Conservation (phyloP, 495 filamentous ascomycete genomes). For the Talaromyces stipitatus region DNA sequence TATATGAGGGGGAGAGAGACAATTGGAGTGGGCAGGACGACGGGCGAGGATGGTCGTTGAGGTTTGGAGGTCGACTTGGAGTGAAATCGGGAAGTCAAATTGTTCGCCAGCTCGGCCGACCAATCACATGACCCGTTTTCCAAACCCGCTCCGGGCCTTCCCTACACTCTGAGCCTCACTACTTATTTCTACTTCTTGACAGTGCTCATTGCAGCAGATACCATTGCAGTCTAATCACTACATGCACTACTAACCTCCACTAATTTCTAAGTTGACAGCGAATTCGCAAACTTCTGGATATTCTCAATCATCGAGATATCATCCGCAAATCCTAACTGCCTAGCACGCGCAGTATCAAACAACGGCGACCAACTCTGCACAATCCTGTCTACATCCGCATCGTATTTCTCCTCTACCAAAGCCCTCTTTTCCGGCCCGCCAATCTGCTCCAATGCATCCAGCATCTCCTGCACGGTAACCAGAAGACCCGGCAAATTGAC, state of each 20-base stretch:
- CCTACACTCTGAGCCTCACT: constrained; percentile 9
- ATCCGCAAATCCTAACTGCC: constrained; percentile 50
- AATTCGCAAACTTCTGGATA: constrained; percentile 43
- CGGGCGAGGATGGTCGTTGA: constrained; percentile 23
- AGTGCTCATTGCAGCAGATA: too few relatives aligned
- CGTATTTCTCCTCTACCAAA: constrained; percentile 57
- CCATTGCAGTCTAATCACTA: not conserved
- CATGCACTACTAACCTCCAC: not conserved
- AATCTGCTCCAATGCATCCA: constrained; percentile 62
- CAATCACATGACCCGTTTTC: constrained; percentile 46
- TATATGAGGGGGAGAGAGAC: constrained; percentile 7
- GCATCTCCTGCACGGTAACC: constrained; percentile 64
- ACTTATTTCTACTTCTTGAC: too few relatives aligned
- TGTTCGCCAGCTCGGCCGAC: constrained; percentile 37
- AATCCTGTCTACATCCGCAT: constrained; percentile 60
- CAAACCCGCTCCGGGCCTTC: constrained; percentile 37
- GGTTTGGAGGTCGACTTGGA: constrained; percentile 33
- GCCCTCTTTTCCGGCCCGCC: constrained; percentile 60
- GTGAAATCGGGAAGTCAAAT: constrained; percentile 35
- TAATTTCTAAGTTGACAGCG: constrained; percentile 18
- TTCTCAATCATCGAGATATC: constrained; percentile 53
- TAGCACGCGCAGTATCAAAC: constrained; percentile 52
- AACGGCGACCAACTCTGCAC: constrained; percentile 66
- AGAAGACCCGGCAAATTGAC: constrained; percentile 70
- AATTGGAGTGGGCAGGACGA: constrained; percentile 22